Percentiles rank a stretch among this genome's conserved stretches.
phyloP scores from a whole-genome alignment of 2,329 filamentous ascomycete species.

The Neofusicoccum laricinum region DNA sequence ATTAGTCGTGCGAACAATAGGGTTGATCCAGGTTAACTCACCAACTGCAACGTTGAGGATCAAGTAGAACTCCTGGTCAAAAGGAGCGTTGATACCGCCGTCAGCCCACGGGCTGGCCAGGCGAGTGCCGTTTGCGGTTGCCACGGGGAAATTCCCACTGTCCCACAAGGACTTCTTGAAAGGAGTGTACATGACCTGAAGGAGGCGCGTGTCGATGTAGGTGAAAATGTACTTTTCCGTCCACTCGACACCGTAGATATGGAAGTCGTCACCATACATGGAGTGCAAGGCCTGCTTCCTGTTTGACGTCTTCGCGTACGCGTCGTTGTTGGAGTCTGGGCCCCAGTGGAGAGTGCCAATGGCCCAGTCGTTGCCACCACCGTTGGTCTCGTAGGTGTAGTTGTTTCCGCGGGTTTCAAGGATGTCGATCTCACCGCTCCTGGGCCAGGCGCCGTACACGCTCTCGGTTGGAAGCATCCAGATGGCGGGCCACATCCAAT shows the following conservation, averaged over 20 bases:
- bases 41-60: constrained; percentile 40
- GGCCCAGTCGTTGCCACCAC: constrained; percentile 43
- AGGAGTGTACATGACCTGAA: constrained; percentile 20
- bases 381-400: constrained; percentile 29
- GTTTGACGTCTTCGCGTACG: constrained; percentile 29
- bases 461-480: constrained; percentile 20
- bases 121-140: constrained; percentile 33
- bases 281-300: constrained; percentile 15
- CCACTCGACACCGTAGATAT: constrained; percentile 56
- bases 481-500: constrained; percentile 46
- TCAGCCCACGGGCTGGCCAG: constrained; percentile 37
- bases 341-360: constrained; percentile 51
- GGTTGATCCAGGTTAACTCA: not conserved
- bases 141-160: constrained; percentile 35
- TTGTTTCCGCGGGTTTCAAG: constrained; percentile 50
- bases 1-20: not conserved
- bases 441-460: constrained; percentile 46
- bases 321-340: constrained; percentile 24
- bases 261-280: constrained; percentile 41
- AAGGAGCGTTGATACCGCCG: constrained; percentile 35
- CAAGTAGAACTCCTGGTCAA: constrained; percentile 42
- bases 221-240: constrained; percentile 52
- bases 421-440: constrained; percentile 55
- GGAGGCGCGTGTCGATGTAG: constrained; percentile 42
- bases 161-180: constrained; percentile 32